Conservation (phyloP, 805 yeast genomes). For the Saturnispora besseyi region DNA sequence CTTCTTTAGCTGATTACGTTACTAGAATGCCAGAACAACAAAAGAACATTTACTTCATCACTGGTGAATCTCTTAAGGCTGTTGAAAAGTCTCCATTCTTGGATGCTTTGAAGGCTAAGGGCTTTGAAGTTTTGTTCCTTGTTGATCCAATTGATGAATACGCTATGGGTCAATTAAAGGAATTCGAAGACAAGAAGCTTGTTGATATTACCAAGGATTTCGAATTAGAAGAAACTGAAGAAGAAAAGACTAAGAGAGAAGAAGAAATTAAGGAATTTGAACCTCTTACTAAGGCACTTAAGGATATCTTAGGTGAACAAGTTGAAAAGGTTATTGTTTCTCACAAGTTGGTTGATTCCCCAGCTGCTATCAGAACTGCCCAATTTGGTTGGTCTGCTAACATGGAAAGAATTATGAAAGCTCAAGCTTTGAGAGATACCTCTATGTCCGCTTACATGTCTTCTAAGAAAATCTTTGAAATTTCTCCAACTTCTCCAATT, state of each 20-base stretch:
- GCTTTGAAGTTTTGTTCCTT: constrained; percentile 94
- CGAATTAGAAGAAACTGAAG: constrained; percentile 97
- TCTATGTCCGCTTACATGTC: constrained; percentile 99
- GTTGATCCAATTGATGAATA: constrained; percentile 99
- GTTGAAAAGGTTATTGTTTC: constrained; percentile 99
- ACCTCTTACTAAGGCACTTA: constrained; percentile 88
- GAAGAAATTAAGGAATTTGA: constrained; percentile 86
- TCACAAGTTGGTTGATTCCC: constrained; percentile 94
- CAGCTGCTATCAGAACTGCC: constrained; percentile 99
- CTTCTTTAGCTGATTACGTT: constrained; percentile 93
- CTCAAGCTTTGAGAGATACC: constrained; percentile 98
- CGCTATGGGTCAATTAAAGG: constrained; percentile 98
- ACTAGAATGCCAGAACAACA: constrained; percentile 99
- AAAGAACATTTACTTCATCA: constrained; percentile 98
- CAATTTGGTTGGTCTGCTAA: constrained; percentile 99
- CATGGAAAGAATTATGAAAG: constrained; percentile 99
- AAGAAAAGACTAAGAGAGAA: constrained; percentile 93
- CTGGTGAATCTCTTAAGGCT: constrained; percentile 97
- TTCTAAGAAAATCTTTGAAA: constrained; percentile 98
- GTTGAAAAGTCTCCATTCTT: constrained; percentile 99
- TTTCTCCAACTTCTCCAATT: constrained; percentile 93
- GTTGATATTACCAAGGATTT: constrained; percentile 99
- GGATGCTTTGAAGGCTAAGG: constrained; percentile 96
- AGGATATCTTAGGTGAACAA: constrained; percentile 95
- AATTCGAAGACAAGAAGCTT: constrained; percentile 97